phyloP scores from a whole-genome alignment of 2,329 filamentous ascomycete species.

The Aspergillus sp. region DNA sequence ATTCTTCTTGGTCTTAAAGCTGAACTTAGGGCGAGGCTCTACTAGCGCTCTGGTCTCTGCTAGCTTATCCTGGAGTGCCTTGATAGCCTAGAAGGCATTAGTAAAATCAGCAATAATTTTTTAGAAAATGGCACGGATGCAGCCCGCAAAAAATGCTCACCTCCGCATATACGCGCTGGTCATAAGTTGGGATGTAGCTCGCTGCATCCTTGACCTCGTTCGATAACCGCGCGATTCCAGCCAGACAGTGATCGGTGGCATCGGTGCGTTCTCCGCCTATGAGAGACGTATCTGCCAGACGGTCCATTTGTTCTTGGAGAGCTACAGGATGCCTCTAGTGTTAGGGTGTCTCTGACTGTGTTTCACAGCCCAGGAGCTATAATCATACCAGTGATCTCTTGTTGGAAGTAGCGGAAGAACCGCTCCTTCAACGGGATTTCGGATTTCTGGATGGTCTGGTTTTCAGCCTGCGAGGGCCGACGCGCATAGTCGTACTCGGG shows the following conservation, averaged over 20 bases:
- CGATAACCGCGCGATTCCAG: constrained; percentile 75
- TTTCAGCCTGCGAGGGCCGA: constrained; percentile 32
- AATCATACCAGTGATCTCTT: constrained; percentile 66
- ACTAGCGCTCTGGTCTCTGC: constrained; percentile 67
- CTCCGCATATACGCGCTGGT: constrained; percentile 81
- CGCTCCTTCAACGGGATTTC: constrained; percentile 63
- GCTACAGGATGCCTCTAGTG: constrained; percentile 47
- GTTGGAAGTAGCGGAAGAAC: constrained; percentile 82
- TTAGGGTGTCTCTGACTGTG: constrained; percentile 18
- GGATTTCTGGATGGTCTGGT: constrained; percentile 33
- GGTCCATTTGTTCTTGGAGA: constrained; percentile 72
- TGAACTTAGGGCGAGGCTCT: constrained; percentile 76
- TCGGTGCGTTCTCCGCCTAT: constrained; percentile 74
- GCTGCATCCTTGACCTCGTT: constrained; percentile 82
- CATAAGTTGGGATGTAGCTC: constrained; percentile 80
- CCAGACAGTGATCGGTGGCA: constrained; percentile 76
- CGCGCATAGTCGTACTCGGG: constrained; percentile 27
- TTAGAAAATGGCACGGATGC: not conserved
- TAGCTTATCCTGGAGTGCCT: constrained; percentile 75
- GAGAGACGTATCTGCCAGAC: constrained; percentile 61
- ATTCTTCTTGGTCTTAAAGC: constrained; percentile 69
- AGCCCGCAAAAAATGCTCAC: constrained; percentile 44
- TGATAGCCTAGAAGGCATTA: constrained; percentile 62
- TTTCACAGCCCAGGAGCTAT: constrained; percentile 2
- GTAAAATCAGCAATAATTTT: not conserved